These are phyloP conservation scores for Acacia concinna DNA, from an alignment of 331 rosid genomes.

Conservation along the genomic window DNA sequence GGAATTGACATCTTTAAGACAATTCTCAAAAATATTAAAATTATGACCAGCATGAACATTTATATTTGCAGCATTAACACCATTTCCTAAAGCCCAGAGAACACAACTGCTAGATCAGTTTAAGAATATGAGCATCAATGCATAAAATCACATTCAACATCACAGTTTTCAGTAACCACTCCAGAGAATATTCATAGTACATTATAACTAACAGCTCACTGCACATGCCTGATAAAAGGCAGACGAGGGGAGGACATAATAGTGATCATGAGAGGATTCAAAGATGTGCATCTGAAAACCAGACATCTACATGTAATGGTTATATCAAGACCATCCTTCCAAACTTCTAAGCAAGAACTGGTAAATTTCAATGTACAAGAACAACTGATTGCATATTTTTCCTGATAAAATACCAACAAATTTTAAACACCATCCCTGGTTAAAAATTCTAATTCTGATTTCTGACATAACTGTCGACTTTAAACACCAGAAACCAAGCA, in stretches of 20 bases:
- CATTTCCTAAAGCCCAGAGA: background rate
- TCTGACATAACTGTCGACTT: background rate
- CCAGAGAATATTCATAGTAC: background rate
- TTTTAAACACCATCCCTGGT: background rate
- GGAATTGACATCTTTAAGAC: background rate
- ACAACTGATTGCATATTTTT: background rate
- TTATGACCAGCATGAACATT: background rate
- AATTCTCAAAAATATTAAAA: background rate
- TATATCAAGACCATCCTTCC: background rate
- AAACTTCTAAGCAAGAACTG: background rate
- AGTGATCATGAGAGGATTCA: background rate
- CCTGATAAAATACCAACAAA: background rate
- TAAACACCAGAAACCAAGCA: background rate
- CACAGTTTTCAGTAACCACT: background rate
- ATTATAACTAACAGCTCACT: background rate
- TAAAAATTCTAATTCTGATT: background rate
- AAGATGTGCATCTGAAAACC: background rate
- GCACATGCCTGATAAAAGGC: background rate
- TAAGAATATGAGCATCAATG: background rate
- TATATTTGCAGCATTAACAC: background rate
- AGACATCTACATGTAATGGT: background rate
- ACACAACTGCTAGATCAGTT: background rate
- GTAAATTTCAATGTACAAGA: background rate
- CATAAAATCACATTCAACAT: background rate
- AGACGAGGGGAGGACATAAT: background rate